Conservation (phyloP, 768 basidiomycete species). For the Mycena belliarum region DNA sequence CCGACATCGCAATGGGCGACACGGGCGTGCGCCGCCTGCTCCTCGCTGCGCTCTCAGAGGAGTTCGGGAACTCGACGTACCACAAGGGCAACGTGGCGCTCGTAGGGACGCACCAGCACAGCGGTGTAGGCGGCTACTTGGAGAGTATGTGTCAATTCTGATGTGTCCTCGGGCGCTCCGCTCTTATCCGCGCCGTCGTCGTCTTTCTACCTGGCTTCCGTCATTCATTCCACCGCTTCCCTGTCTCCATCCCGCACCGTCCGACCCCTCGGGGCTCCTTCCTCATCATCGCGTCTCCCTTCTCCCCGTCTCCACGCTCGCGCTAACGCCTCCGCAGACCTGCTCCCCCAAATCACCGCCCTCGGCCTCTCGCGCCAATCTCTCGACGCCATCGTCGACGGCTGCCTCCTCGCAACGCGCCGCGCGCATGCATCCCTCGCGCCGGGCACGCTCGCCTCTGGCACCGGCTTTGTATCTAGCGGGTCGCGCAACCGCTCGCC, state of each 20-base stretch:
- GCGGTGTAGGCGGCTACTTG: conserved; percentile 77
- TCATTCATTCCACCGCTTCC: no score
- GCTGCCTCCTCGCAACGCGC: conserved; percentile 66
- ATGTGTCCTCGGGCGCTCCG: no score
- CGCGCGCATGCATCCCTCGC: conserved; percentile 66
- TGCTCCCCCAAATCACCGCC: conserved; percentile 75
- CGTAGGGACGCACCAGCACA: conserved; percentile 75
- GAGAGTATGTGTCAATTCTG: conserved; percentile 44
- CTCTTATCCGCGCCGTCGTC: no score
- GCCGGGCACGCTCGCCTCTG: conserved; percentile 61
- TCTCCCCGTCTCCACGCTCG: not conserved
- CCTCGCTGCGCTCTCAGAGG: conserved; percentile 53
- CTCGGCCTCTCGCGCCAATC: conserved; percentile 72
- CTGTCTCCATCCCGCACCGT: no score
- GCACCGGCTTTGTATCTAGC: conserved; percentile 65
- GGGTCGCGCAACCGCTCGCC: conserved; percentile 78
- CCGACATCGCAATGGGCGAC: conserved; percentile 39
- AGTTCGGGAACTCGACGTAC: conserved; percentile 61
- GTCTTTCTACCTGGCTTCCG: no score
- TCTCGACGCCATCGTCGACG: conserved; percentile 69
- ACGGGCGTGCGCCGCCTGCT: conserved; percentile 72
- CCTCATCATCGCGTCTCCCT: not conserved
- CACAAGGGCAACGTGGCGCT: conserved; percentile 71
- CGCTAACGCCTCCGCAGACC: conserved; percentile 30
- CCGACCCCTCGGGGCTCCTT: no score